Evolutionary conservation across 345 rosid species (phyloP), one percentile per base, ranked within the genome.

Genomic region (Gossypium sturtianum): DNA sequence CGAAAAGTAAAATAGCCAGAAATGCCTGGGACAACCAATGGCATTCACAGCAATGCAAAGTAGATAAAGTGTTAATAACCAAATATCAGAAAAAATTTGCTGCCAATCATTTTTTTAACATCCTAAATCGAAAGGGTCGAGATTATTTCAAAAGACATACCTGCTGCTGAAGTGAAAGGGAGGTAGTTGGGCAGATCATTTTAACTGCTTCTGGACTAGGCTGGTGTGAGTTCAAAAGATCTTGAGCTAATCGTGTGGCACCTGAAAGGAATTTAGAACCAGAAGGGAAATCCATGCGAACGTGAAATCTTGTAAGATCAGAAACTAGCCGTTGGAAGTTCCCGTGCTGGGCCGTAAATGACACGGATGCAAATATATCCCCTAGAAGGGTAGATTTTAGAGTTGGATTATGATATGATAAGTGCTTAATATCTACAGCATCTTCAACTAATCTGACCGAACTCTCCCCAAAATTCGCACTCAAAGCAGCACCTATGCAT

Each of bases 161-260:
- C 97, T 93, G 99, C 77, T 95, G 99, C 80, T 91, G 99, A 75
- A 95, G 75, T 73, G 98, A 95, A 79, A 95, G 41, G 34, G 80
- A 78, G 70, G 84, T 84, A 43, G 76, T 81, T 41, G 97, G 99
- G 82, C 91, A 86, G 71, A 91, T 79, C 43, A 85, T 86, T 76
- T 83, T 87, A 74, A 91, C 65, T 17, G 90, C 80, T 73, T 83
- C 91, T 72, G 82, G 19, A 47, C 72, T 82, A 65, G 93, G 98
- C 81, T 76, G 89, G 56, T 69, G 88, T 34, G 97, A 90, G 79
- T 87, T 81, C 51, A 89, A 62, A 77, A 87, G 76, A 66, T 89
- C 93, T 80, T 86, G 90, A 29, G 91, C 89, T 52, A 91, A 79
- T 53, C 56, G 85, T 38, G 83, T 75, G 56, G 91, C 90, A 29